Conservation (phyloP, 768 basidiomycete genomes). For the Rhodocollybia butyracea region DNA sequence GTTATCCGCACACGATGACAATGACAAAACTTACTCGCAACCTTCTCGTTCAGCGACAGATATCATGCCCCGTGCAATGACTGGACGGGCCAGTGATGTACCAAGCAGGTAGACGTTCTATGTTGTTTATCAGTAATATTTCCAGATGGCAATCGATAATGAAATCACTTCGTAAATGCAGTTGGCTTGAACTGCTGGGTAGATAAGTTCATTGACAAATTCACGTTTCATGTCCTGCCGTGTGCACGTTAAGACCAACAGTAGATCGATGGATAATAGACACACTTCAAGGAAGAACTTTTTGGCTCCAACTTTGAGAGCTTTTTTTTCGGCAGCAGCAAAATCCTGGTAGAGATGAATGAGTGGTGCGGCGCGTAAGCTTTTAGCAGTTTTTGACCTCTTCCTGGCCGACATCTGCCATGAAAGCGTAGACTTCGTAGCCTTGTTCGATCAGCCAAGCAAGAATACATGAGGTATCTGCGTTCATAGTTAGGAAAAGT, state of each 20-base stretch:
- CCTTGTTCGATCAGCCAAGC: conserved; percentile 98
- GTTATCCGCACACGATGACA: not conserved
- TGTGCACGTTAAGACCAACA: not conserved
- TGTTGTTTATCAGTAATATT: not conserved
- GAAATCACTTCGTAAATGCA: conserved; percentile 89
- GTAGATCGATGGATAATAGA: not conserved
- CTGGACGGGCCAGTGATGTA: conserved; percentile 95
- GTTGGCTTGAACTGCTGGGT: conserved; percentile 97
- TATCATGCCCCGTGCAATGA: conserved; percentile 99
- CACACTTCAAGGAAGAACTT: conserved; percentile 88
- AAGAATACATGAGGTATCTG: conserved; percentile 98
- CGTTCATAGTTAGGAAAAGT: too few species aligned
- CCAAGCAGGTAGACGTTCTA: conserved; percentile 96
- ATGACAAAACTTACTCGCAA: conserved; percentile 89
- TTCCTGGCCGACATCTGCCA: conserved; percentile 94
- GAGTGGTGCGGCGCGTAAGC: not conserved
- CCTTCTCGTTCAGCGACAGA: conserved; percentile 84
- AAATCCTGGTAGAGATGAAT: conserved; percentile 82
- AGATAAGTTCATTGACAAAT: conserved; percentile 94
- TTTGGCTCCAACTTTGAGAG: conserved; percentile 87
- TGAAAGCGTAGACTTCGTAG: conserved; percentile 96
- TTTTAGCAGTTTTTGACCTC: conserved; percentile 45
- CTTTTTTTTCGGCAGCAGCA: conserved; percentile 86
- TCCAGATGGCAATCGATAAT: not conserved
- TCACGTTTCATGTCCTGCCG: conserved; percentile 87